Evolutionary conservation across 176 grass and related monocot species (phyloP), one percentile per base, ranked within the genome.

Genomic region (Oryza meridionalis): DNA sequence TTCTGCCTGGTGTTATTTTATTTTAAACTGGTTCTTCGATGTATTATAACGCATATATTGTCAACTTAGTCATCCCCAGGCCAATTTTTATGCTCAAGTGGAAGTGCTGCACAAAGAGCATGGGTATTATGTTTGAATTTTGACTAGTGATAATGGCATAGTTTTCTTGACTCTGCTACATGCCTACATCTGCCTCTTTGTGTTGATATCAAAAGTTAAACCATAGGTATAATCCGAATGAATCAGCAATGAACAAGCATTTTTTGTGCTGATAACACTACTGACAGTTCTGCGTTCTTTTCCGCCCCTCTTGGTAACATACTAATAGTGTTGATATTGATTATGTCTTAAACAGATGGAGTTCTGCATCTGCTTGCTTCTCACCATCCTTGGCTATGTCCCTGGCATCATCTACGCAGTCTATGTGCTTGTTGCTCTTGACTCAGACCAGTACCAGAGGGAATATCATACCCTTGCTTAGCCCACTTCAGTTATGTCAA

Each of bases 311-410:
- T 11, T 69, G 37, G 70, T 16, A 29, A 7, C 77, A 31, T 37
- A 17, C 47, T 76, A 12, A 84, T 14, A 21, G 21, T 15, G 11
- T 31, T 62, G 9, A 5, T 46, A 11, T 14, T 76, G 24, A 37
- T 80, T 76, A 51, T 49, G 2, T n/a, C 26, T 72, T 76, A 31
- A 77, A 83, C 79, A 91, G 92, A 79, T 86, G 37, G 89, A 94
- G 69, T 91, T 94, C 82, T 94, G 89, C 83, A 84, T 94, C 83
- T 94, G 92, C 63, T 47, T 94, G 76, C 86, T 91, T 81, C 89
- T 94, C 68, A 94, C 92, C 14, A 67, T 94, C 76, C 75, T 94
- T 51, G 92, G 92, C 66, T 91, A 89, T 46, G 3, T 94, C 62
- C 92, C 92, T 44, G 92, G 92, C 62, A 94, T 94, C 71, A 85